Conservation (phyloP, 495 filamentous ascomycete genomes). For the Hypoxylon trugodes region DNA sequence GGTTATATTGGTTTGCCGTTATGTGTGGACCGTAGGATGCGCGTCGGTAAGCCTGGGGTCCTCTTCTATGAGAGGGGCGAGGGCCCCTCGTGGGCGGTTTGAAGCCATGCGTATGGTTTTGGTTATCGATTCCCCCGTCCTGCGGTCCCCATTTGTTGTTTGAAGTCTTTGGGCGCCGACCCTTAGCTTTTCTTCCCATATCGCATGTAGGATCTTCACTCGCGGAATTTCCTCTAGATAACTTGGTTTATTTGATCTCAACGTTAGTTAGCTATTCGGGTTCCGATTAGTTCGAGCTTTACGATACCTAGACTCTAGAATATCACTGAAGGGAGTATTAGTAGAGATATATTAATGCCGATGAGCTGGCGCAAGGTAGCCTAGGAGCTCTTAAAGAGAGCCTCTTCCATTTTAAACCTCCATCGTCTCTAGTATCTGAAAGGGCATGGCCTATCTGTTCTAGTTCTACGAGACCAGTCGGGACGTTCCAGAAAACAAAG, state of each 20-base stretch:
- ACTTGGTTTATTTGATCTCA: neutral
- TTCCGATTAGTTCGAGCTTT: neutral
- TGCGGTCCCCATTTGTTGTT: constrained; percentile 7
- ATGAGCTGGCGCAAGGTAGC: neutral
- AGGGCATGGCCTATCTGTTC: constrained; percentile 4
- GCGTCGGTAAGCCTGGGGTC: no score
- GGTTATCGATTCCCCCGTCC: constrained; percentile 28
- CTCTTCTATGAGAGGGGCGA: constrained; percentile 2
- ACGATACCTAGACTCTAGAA: neutral
- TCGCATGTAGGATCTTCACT: neutral
- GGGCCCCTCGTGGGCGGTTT: neutral
- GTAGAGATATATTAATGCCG: constrained; percentile 30
- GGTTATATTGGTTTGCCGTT: neutral
- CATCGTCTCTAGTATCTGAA: constrained; percentile 16
- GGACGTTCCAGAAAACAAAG: constrained; percentile 33
- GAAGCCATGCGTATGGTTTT: constrained; percentile 28
- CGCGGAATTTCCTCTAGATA: neutral
- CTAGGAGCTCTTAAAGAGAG: constrained; percentile 18
- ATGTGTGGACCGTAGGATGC: no score
- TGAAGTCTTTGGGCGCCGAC: neutral
- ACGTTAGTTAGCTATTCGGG: neutral
- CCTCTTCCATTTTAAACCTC: constrained; percentile 40
- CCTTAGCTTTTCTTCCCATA: constrained; percentile 16
- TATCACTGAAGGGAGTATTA: neutral
- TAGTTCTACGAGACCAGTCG: constrained; percentile 9